Evolutionary conservation across 306 rosid genomes (phyloP), one percentile per base, ranked within the genome.

Genomic region (Pterocarpus santalinus): DNA sequence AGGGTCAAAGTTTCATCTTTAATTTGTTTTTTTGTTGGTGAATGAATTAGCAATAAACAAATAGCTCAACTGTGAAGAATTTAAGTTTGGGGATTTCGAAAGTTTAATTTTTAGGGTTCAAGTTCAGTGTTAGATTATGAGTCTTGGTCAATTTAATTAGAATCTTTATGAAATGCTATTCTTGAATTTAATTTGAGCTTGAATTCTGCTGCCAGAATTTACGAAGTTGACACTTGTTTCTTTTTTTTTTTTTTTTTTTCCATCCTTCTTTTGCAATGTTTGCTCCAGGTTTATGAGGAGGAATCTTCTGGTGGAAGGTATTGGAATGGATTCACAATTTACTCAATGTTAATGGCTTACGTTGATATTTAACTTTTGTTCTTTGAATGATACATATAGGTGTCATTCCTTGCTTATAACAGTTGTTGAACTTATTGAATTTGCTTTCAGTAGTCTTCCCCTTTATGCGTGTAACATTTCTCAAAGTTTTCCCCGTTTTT

Each of bases 291-390:
- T 62, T 7, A 38, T 52, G 86, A 90, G 72, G 87, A 91, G 75
- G 82, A 79, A 76, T 88, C 87, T 80, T 80, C 85, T 8, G 90
- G 60, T 90, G 85, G 78, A 73, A 90, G 97, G 98, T 94, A 88
- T 70, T 47, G 68, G 57, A 66, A 46, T 55, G 12, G 71, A 65
- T 64, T 57, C 43, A 12, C 49, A 63, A 47, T 75, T 79, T 81
- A 17, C 62, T 76, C 35, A 7, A 56, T 72, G 56, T 41, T 46
- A 43, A 62, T 67, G 65, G 10, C 46, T 67, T 55, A 62, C 34
- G 32, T 34, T 61, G 62, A 13, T 75, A 34, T 76, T 34, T 71
- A 76, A 68, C 44, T 43, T 38, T 35, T 58, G 46, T 56, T 67
- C 35, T 14, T 16, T 7, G 32, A 51, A 46, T 2, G 73, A 61